phyloP scores from a whole-genome alignment of 495 filamentous ascomycete genomes.

The Aspergillus mulundensis region DNA sequence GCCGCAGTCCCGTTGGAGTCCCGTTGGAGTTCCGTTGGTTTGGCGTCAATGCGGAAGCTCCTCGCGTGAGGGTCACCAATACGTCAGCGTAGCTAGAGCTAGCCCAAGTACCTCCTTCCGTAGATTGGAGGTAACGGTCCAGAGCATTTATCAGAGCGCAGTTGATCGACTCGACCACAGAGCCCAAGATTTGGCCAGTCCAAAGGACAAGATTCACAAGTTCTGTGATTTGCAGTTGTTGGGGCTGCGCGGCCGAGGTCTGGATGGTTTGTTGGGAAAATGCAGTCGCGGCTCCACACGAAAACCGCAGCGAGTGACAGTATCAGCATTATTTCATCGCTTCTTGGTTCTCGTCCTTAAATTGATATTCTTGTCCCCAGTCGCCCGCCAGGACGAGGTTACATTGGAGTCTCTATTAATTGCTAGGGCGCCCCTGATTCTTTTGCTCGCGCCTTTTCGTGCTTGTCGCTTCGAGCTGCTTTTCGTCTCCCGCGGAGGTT shows the following conservation, averaged over 20 bases:
- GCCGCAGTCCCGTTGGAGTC: background rate
- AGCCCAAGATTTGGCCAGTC: background rate
- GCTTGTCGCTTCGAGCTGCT: background rate
- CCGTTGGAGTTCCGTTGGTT: background rate
- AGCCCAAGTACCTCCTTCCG: too few relatives aligned
- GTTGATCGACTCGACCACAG: too few relatives aligned
- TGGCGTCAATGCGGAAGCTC: conserved; percentile 1
- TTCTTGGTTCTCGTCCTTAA: background rate
- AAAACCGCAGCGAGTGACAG: background rate
- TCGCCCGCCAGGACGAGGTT: background rate
- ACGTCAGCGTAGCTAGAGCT: background rate
- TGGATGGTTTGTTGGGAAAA: conserved; percentile 22
- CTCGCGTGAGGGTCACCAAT: conserved; percentile 1
- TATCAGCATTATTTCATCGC: conserved; percentile 2
- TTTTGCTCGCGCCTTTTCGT: background rate
- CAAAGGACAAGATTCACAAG: background rate
- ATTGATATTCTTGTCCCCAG: background rate
- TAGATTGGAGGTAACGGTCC: background rate
- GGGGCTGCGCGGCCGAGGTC: conserved; percentile 9
- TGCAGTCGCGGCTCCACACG: conserved; percentile 20
- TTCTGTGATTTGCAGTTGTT: conserved; percentile 10
- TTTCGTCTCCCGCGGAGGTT: background rate
- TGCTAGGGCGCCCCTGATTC: background rate
- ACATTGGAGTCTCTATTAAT: background rate
- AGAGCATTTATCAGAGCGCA: too few relatives aligned